These are phyloP conservation scores for Clonostachys solani DNA, from an alignment of 2,329 filamentous ascomycete genomes.

Conservation along the genomic window DNA sequence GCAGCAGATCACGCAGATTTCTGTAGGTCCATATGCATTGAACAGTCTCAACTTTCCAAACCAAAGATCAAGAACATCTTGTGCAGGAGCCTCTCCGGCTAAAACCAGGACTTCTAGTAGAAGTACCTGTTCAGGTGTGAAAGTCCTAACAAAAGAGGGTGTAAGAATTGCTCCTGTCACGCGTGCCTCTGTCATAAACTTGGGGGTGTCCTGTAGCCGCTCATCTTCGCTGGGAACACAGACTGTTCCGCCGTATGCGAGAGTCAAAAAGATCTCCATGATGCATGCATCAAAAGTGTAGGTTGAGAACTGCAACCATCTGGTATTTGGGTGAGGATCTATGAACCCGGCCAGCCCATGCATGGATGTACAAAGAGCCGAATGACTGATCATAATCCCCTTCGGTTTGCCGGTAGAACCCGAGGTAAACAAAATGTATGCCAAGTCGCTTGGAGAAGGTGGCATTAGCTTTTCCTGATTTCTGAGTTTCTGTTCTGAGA, in stretches of 20 bases:
- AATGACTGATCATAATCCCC: constrained; percentile 70
- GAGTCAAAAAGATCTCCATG: constrained; percentile 86
- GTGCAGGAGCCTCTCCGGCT: constrained; percentile 7
- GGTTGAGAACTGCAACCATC: constrained; percentile 75
- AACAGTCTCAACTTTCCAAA: background rate
- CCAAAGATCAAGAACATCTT: constrained; percentile 9
- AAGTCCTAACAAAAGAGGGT: constrained; percentile 1
- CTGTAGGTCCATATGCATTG: constrained; percentile 11
- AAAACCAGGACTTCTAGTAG: constrained; percentile 2
- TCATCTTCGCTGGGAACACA: constrained; percentile 72
- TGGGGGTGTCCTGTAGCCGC: constrained; percentile 62
- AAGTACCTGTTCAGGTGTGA: constrained; percentile 1
- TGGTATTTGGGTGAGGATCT: constrained; percentile 55
- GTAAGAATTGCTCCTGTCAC: background rate
- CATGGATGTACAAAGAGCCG: background rate
- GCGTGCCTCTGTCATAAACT: constrained; percentile 56
- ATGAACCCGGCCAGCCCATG: constrained; percentile 74
- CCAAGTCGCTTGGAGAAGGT: constrained; percentile 26
- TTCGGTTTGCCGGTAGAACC: constrained; percentile 80
- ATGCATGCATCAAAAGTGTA: constrained; percentile 85
- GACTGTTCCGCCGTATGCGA: constrained; percentile 72
- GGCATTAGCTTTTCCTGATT: too few species aligned
- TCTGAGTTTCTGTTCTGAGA: too few species aligned
- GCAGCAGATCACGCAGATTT: constrained; percentile 4
- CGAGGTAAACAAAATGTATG: constrained; percentile 79